Conservation (phyloP, 1,284 basidiomycete genomes). For the Ustilago hordei region DNA sequence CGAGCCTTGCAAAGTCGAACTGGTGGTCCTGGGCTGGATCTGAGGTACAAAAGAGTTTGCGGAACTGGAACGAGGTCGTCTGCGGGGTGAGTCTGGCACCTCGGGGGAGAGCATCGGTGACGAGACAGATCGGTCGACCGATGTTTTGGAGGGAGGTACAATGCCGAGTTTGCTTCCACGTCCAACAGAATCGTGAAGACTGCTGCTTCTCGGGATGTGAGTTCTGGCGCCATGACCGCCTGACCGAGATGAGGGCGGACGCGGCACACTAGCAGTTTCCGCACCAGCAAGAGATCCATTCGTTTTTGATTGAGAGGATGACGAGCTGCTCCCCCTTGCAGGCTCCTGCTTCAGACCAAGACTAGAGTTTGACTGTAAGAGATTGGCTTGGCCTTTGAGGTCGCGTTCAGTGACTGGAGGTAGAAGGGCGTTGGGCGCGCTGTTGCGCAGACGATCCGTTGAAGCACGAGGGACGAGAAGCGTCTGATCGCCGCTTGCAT, state of each 20-base stretch:
- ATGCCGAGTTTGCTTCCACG: constrained; percentile 2
- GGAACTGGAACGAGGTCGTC: constrained; percentile 34
- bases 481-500: background rate
- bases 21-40: constrained; percentile 48
- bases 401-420: constrained; percentile 33
- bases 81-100: constrained; percentile 13
- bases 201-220: constrained; percentile 40
- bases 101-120: constrained; percentile 5
- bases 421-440: constrained; percentile 7
- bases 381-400: constrained; percentile 11
- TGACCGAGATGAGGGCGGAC: background rate
- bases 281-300: background rate
- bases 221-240: background rate
- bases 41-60: constrained; percentile 24
- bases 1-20: constrained; percentile 26
- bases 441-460: background rate
- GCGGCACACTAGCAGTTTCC: background rate
- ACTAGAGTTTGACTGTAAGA: constrained; percentile 1
- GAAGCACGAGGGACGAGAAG: background rate
- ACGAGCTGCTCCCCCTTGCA: constrained; percentile 6
- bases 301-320: background rate
- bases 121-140: background rate
- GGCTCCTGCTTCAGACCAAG: background rate
- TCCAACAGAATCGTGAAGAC: constrained; percentile 24
- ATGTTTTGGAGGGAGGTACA: background rate